phyloP scores from a whole-genome alignment of 164 flowering plant species.

The Amborella trichopoda region DNA sequence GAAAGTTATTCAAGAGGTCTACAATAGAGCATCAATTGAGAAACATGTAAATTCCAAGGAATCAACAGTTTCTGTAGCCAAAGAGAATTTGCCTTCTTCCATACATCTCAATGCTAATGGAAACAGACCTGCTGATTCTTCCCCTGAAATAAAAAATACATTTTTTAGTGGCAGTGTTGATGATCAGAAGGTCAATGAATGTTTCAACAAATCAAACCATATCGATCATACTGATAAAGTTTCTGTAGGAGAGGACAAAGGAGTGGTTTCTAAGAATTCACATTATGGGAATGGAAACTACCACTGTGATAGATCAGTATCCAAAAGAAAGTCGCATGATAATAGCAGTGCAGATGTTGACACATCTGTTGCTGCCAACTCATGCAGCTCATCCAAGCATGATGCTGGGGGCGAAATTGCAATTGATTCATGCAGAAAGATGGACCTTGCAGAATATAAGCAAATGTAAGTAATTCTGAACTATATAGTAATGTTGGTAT shows the following conservation, averaged over 20 bases:
- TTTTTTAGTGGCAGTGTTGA: slow-evolving; percentile 14
- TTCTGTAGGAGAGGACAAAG: slow-evolving; percentile 5
- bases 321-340: slow-evolving; percentile 39
- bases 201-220: slow-evolving; percentile 6
- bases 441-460: slow-evolving; percentile 33
- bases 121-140: slow-evolving; percentile 6
- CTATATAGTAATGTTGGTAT: neutral
- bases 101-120: slow-evolving; percentile 15
- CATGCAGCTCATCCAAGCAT: slow-evolving; percentile 28
- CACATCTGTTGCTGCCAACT: neutral
- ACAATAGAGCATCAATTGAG: slow-evolving; percentile 14
- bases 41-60: slow-evolving; percentile 17
- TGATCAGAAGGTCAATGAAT: slow-evolving; percentile 12
- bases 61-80: slow-evolving; percentile 9
- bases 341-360: neutral
- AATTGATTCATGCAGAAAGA: slow-evolving; percentile 13
- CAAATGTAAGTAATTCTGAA: slow-evolving; percentile 34
- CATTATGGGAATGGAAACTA: slow-evolving; percentile 11
- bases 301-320: slow-evolving; percentile 14
- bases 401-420: slow-evolving; percentile 12
- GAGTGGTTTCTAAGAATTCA: slow-evolving; percentile 8
- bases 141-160: slow-evolving; percentile 7
- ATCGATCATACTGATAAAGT: slow-evolving; percentile 16
- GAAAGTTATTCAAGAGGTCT: slow-evolving; percentile 24
- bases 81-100: slow-evolving; percentile 7